These are phyloP conservation scores for Marchantia paleacea DNA, from an alignment of 225 moss, liverwort and hornwort genomes.

Conservation along the genomic window DNA sequence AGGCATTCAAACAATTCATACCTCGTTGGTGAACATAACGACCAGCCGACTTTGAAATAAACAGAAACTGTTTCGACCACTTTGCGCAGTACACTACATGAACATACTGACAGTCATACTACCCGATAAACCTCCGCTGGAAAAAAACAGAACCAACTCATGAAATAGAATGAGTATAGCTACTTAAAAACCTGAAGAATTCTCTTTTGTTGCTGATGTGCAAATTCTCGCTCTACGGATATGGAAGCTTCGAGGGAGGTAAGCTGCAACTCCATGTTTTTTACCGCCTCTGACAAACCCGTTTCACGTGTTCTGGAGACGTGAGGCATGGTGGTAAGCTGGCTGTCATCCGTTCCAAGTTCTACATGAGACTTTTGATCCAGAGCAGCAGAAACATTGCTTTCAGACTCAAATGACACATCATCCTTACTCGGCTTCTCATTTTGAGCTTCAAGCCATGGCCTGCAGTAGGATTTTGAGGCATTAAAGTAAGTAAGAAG, in stretches of 20 bases:
- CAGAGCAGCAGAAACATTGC: neutral
- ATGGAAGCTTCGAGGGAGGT: conserved; percentile 75
- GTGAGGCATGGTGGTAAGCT: conserved; percentile 29
- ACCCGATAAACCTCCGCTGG: neutral
- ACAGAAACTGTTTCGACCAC: neutral
- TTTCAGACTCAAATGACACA: neutral
- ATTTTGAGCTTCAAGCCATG: conserved; percentile 54
- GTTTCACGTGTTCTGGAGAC: conserved; percentile 30
- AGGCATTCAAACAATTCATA: too few relatives aligned
- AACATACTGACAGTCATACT: neutral
- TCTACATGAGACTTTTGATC: conserved; percentile 24
- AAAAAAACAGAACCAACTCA: neutral
- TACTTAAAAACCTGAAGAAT: conserved; percentile 16
- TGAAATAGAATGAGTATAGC: neutral
- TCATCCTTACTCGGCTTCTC: conserved; percentile 23
- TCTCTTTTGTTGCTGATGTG: conserved; percentile 61
- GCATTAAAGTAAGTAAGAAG: too few relatives aligned
- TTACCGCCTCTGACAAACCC: conserved; percentile 68
- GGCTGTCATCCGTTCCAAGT: conserved; percentile 29
- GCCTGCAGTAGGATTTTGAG: conserved; percentile 29
- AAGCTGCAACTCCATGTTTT: conserved; percentile 72
- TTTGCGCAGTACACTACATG: neutral
- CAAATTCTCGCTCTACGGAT: conserved; percentile 56
- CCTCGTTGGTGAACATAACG: neutral
- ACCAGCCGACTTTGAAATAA: neutral